Base-by-base conservation (phyloP, 306 rosid genomes). In the Vigna mungo region DNA sequence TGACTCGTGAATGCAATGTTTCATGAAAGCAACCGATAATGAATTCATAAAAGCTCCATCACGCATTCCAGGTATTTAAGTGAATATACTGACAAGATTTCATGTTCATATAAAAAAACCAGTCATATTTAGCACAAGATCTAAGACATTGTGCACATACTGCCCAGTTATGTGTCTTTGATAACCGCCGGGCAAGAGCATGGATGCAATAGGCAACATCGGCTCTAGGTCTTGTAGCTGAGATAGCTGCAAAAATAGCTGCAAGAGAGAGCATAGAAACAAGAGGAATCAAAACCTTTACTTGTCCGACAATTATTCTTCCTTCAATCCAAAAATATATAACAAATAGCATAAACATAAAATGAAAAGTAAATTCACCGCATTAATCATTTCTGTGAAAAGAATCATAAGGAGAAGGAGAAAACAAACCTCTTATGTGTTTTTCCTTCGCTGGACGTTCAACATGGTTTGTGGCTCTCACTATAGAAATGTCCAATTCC, bases 151-250 rank as follows among this genome's bases (percentile, higher is more conserved):
- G 83, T 58, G 74, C 17, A 82, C 99, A 25, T 87, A 96, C 99
- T 77, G 98, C 98, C 99, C 99, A 96, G 75, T 93, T 96, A 87
- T 96, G 99, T 6, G 99, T 96, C 90, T 75, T 96, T 6, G 99
- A 87, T 72, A 96, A 83, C 64, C 99, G 83, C 80, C 98, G 86
- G 37, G 99, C 97, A 52, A 96, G 93, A 83, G 96, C 96, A 49
- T 93, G 99, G 75, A 96, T 96, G 90, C 98, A 96, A 80, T 96
- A 96, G 32, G 99, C 99, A 70, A 96, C 99, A 87, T 96, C 99
- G 3, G 99, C 99, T 30, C 99, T 85, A 62, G 99, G 98, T 84
- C 97, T 88, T 32, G 99, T 91, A 60, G 99, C 99, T 64, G 97
- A 96, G 88, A 93, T 80, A n/a, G 97, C 99, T 21, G 98, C 85